Percentiles rank a stretch among this genome's conserved stretches.
Evolutionary conservation across 495 filamentous ascomycete genomes (phyloP).

Genomic region (Daldinia childiae): DNA sequence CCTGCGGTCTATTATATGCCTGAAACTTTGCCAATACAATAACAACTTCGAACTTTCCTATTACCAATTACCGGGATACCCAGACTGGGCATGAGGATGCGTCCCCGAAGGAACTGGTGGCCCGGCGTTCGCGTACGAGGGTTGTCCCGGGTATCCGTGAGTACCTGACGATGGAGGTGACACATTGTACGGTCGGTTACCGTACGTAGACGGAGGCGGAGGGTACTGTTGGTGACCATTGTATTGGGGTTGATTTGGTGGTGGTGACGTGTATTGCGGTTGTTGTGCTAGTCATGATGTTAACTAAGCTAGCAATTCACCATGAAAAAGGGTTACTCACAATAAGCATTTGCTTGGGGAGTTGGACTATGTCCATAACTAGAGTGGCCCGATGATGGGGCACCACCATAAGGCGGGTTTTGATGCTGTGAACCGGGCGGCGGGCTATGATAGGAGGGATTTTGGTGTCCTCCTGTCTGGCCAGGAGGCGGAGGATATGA

Average conservation of each 20-base stretch:
- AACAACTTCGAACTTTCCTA: neutral
- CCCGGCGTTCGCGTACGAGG: constrained; percentile 43
- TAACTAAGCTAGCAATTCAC: neutral
- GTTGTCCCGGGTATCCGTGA: constrained; percentile 47
- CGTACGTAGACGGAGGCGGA: constrained; percentile 46
- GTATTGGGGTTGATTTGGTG: constrained; percentile 35
- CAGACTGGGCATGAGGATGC: constrained; percentile 48
- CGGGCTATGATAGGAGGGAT: constrained; percentile 38
- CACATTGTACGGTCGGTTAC: constrained; percentile 41
- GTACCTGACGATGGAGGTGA: constrained; percentile 41
- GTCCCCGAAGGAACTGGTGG: constrained; percentile 46
- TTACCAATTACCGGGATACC: constrained; percentile 47
- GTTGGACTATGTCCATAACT: constrained; percentile 43
- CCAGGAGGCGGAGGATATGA: constrained; percentile 37
- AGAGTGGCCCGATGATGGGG: constrained; percentile 32
- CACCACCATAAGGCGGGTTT: constrained; percentile 36
- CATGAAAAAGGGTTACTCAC: constrained; percentile 30
- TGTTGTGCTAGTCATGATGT: constrained; percentile 44
- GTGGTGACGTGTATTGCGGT: constrained; percentile 42
- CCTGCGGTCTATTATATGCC: constrained; percentile 38
- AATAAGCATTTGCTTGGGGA: constrained; percentile 41
- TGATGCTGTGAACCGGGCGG: constrained; percentile 45
- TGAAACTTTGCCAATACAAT: constrained; percentile 24
- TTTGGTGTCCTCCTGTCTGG: constrained; percentile 39
- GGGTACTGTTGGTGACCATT: constrained; percentile 45